These are phyloP conservation scores for Sphaerulina populicola DNA, from an alignment of 2,329 filamentous ascomycete species.

Conservation along the genomic window DNA sequence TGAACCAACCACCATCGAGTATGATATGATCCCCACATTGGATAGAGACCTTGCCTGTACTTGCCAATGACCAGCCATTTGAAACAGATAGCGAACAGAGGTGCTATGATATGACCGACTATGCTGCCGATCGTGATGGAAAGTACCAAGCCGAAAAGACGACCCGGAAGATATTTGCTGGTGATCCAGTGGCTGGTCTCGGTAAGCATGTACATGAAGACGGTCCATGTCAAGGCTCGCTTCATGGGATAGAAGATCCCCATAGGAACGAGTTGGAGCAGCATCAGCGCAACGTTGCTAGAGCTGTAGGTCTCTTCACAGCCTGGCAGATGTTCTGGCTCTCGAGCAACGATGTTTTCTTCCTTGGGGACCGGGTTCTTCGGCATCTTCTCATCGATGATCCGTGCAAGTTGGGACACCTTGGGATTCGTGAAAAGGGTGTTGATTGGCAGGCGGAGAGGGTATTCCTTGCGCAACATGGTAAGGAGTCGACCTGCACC, in stretches of 20 bases:
- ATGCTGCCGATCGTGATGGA: slow-evolving; percentile 40
- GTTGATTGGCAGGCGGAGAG: slow-evolving; percentile 44
- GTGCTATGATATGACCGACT: slow-evolving; percentile 36
- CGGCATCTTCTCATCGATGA: slow-evolving; percentile 32
- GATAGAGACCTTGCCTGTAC: slow-evolving; percentile 47
- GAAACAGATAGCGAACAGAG: slow-evolving; percentile 42
- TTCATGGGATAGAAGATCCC: slow-evolving; percentile 45
- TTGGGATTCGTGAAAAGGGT: slow-evolving; percentile 46
- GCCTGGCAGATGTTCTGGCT: slow-evolving; percentile 27
- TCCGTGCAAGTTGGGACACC: slow-evolving; percentile 35
- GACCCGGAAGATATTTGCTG: slow-evolving; percentile 36
- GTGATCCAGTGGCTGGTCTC: slow-evolving; percentile 38
- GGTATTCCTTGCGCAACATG: slow-evolving; percentile 44
- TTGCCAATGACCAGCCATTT: slow-evolving; percentile 52
- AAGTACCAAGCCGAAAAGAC: slow-evolving; percentile 44
- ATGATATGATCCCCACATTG: slow-evolving; percentile 54
- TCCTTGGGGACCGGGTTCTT: slow-evolving; percentile 1
- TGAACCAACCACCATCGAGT: slow-evolving; percentile 53
- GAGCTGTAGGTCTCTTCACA: slow-evolving; percentile 43
- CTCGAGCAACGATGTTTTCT: slow-evolving; percentile 9
- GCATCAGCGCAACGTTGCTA: slow-evolving; percentile 43
- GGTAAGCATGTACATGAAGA: slow-evolving; percentile 44
- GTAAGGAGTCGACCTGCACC: slow-evolving; percentile 48
- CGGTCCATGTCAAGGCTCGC: slow-evolving; percentile 46
- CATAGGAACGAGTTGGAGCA: slow-evolving; percentile 47